Base-by-base conservation (phyloP, 2,329 filamentous ascomycete genomes). In the Aspergillus pseudoviridinutans region DNA sequence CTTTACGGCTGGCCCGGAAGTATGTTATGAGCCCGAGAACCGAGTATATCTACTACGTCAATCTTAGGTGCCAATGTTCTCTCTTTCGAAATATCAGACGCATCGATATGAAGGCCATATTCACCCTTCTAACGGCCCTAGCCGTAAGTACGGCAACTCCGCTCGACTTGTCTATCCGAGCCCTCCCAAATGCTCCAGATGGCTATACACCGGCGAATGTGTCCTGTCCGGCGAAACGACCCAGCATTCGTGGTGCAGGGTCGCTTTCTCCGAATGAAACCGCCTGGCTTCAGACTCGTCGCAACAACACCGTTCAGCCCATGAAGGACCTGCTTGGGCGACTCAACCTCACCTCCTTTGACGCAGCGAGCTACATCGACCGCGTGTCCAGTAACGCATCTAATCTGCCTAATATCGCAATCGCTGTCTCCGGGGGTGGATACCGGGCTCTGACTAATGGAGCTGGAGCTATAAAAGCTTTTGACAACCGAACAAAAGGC, bases 361-460 rank as follows among this genome's bases (percentile, higher is more conserved):
- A 96, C 72, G 87, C 84, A n/a, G 79, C 79, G 1, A 70, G 76
- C 3, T 97, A 92, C 71, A 85, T 97, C 65, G 80, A 86, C 56
- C 76, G 75, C 0, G 71, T 84, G 58, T 28, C 49, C 4, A 50
- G 46, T 29, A 58, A 59, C 42, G 49, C 46, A 7, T 55, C 58
- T 8, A 51, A 59, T 29, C 42, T 64, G 20, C 63, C 63, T 6
- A 65, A 61, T 17, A 55, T 65, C 22, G 61, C 44, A 3, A 61
- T 65, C 41, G 60, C 57, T 1, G 54, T 64, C 2, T 93, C 90
- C 0, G 91, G 91, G 12, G 91, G 91, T 69, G 91, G 91, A 42
- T 95, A 93, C 71, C 82, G 91, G 58, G 91, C 91, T 25, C 80
- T 94, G 77, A 79, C 92, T 77, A 92, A 89, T 69, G 90, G 90